phyloP scores from a whole-genome alignment of 1,284 basidiomycete species.

The Puccinia triticina region DNA sequence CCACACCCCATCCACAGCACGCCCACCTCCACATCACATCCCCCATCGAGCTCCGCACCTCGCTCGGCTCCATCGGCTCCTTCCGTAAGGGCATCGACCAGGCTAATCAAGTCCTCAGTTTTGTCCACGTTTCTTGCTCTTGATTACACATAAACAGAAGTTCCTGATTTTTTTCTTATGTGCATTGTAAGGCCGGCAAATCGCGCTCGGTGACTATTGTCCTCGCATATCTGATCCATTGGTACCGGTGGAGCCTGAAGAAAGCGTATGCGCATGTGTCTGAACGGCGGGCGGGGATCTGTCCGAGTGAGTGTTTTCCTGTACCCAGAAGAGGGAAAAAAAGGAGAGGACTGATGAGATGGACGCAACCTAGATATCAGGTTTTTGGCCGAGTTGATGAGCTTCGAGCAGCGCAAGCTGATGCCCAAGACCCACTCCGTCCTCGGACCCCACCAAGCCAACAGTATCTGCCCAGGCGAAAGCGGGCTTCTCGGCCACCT shows the following conservation, averaged over 20 bases:
- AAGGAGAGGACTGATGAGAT: background rate
- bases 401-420: constrained; percentile 74
- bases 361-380: constrained; percentile 70
- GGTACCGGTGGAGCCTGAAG: too few species aligned
- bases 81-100: constrained; percentile 78
- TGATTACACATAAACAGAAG: background rate
- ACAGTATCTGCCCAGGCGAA: background rate
- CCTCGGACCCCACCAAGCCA: background rate
- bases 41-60: too few species aligned
- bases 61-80: too few species aligned
- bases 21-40: too few species aligned
- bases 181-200: constrained; percentile 97
- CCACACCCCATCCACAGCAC: too few species aligned
- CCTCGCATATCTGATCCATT: too few species aligned
- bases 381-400: constrained; percentile 95
- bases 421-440: background rate
- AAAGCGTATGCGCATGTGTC: too few species aligned
- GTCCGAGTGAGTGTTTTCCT: constrained; percentile 67
- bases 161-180: constrained; percentile 66
- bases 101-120: constrained; percentile 82
- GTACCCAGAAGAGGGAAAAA: background rate
- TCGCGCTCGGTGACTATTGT: too few species aligned
- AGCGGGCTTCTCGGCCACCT: background rate
- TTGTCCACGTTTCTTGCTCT: background rate
- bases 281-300: too few species aligned